phyloP scores from a whole-genome alignment of 2,329 filamentous ascomycete genomes.

The Atkinsonella hypoxylon region DNA sequence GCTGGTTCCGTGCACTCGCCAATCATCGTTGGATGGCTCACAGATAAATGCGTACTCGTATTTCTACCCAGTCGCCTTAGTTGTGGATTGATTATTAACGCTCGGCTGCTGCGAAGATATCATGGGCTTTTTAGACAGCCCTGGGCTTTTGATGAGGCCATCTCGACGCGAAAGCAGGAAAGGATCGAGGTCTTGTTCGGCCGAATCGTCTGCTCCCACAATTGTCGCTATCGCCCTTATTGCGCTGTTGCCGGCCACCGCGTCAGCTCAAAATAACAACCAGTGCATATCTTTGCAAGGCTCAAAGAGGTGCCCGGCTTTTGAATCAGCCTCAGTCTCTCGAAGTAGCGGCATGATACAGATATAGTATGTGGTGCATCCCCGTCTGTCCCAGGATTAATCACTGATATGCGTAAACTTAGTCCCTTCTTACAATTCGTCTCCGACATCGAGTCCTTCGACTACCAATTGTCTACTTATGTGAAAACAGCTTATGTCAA shows the following conservation, averaged over 20 bases:
- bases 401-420: conserved; percentile 22
- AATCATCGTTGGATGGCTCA: conserved; percentile 3
- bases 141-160: not conserved
- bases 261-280: conserved; percentile 22
- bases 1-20: not conserved
- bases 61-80: not conserved
- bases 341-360: conserved; percentile 44
- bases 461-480: conserved; percentile 60
- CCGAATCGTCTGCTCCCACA: not conserved
- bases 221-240: conserved; percentile 15
- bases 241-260: conserved; percentile 16
- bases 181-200: not conserved
- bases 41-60: not conserved
- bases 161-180: not conserved
- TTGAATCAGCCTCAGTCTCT: conserved; percentile 59
- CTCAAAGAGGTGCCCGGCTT: conserved; percentile 62
- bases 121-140: not conserved
- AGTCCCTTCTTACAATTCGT: conserved; percentile 77
- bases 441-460: conserved; percentile 64
- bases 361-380: conserved; percentile 45
- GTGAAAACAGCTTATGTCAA: conserved; percentile 64
- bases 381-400: not conserved
- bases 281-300: conserved; percentile 55
- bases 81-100: not conserved
- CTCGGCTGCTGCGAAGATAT: not conserved